Evolutionary conservation across 345 rosid genomes (phyloP).

Genomic region (Rhizophora apiculata): DNA sequence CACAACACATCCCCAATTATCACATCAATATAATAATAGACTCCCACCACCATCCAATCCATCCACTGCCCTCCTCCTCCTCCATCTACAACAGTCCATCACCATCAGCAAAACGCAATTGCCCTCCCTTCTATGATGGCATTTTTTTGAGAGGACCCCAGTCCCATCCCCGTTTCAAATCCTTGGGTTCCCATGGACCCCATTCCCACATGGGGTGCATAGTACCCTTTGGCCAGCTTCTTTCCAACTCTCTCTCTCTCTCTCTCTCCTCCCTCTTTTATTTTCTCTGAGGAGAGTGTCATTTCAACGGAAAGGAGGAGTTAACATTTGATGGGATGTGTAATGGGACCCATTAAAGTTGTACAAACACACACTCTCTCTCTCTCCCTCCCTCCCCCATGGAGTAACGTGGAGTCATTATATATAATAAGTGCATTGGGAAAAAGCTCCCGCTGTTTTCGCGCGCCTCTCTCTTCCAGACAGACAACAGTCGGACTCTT

Average conservation of each 20-base stretch:
- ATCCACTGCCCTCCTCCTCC: no score
- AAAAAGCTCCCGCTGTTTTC: constrained; percentile 78
- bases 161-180: constrained; percentile 27
- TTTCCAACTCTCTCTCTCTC: no score
- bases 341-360: constrained; percentile 3
- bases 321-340: constrained; percentile 28
- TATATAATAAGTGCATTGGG: constrained; percentile 38
- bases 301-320: background rate
- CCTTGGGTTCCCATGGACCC: constrained; percentile 29
- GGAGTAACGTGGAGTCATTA: no score
- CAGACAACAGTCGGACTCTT: constrained; percentile 13
- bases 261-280: no score
- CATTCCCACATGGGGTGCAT: constrained; percentile 39
- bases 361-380: no score
- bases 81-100: no score
- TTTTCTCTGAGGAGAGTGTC: background rate
- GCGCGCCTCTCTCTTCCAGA: constrained; percentile 43
- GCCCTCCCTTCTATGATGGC: background rate
- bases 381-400: no score
- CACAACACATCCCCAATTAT: background rate
- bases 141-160: constrained; percentile 17
- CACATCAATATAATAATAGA: constrained; percentile 16
- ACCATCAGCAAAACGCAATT: no score
- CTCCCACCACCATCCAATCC: constrained; percentile 21
- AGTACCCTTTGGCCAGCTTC: background rate